Evolutionary conservation across 2,329 filamentous ascomycete species (phyloP).

Genomic region (Diaporthe capsici): DNA sequence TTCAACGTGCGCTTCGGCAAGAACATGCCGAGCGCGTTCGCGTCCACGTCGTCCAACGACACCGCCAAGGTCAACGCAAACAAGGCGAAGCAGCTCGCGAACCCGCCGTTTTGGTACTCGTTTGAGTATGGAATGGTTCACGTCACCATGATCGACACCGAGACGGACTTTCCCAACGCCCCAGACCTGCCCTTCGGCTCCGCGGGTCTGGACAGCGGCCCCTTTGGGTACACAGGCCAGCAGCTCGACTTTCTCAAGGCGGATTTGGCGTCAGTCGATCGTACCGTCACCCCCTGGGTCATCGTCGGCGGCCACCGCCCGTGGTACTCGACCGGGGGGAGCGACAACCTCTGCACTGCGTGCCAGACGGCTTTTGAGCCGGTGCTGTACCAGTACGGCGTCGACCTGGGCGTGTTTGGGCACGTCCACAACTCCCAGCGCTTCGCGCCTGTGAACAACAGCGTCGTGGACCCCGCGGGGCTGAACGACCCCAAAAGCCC

Average conservation of each 20-base stretch:
- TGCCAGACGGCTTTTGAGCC: slow-evolving; percentile 68
- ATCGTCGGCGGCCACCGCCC: slow-evolving; percentile 60
- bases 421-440: slow-evolving; percentile 72
- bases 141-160: slow-evolving; percentile 68
- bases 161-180: slow-evolving; percentile 67
- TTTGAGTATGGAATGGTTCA: slow-evolving; percentile 73
- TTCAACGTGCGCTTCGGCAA: slow-evolving; percentile 68
- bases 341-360: slow-evolving; percentile 53
- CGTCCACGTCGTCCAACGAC: slow-evolving; percentile 60
- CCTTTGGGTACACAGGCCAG: slow-evolving; percentile 63
- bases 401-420: slow-evolving; percentile 69
- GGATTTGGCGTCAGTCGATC: slow-evolving; percentile 69
- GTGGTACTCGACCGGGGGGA: slow-evolving; percentile 60
- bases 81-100: slow-evolving; percentile 59
- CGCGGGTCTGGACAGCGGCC: slow-evolving; percentile 59
- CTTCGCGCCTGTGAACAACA: slow-evolving; percentile 58
- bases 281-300: slow-evolving; percentile 67
- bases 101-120: slow-evolving; percentile 72
- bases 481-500: slow-evolving; percentile 58
- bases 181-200: slow-evolving; percentile 60
- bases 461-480: slow-evolving; percentile 53
- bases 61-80: slow-evolving; percentile 59
- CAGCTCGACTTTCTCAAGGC: slow-evolving; percentile 69
- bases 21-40: slow-evolving; percentile 66
- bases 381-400: slow-evolving; percentile 68